Evolutionary conservation across 2,329 filamentous ascomycete genomes (phyloP).

Genomic region (Colletotrichum higginsianum): DNA sequence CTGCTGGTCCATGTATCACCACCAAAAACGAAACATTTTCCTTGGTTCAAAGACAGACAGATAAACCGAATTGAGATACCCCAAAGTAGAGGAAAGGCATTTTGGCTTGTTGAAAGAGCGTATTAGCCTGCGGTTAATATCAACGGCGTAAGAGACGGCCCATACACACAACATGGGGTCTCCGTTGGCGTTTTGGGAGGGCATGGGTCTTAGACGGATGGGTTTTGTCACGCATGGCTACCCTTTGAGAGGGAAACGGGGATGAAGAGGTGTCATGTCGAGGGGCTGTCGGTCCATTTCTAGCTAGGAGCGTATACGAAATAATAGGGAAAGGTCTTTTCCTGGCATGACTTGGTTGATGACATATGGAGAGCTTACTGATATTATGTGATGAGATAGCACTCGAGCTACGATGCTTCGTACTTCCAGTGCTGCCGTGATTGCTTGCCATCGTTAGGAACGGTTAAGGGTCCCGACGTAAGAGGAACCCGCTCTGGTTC

Average conservation of each 20-base stretch:
- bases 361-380: not conserved
- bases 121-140: slow-evolving; percentile 9
- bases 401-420: not conserved
- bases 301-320: slow-evolving; percentile 20
- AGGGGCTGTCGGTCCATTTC: slow-evolving; percentile 8
- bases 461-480: too few relatives aligned
- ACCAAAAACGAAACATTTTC: slow-evolving; percentile 27
- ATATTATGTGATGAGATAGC: not conserved
- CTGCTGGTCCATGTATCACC: slow-evolving; percentile 31
- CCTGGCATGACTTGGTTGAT: not conserved
- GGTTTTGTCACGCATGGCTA: not conserved
- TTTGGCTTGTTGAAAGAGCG: slow-evolving; percentile 16
- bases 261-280: slow-evolving; percentile 8
- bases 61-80: slow-evolving; percentile 42
- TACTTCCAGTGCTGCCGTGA: too few relatives aligned
- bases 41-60: slow-evolving; percentile 31
- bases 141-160: not conserved
- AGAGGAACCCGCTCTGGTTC: too few relatives aligned
- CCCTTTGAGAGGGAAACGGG: not conserved
- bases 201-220: slow-evolving; percentile 13
- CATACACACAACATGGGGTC: slow-evolving; percentile 2
- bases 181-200: slow-evolving; percentile 25
- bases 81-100: slow-evolving; percentile 20
- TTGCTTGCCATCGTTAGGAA: too few relatives aligned
- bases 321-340: slow-evolving; percentile 14